phyloP scores from a whole-genome alignment of 495 filamentous ascomycete genomes.

The Annulohypoxylon bovei region DNA sequence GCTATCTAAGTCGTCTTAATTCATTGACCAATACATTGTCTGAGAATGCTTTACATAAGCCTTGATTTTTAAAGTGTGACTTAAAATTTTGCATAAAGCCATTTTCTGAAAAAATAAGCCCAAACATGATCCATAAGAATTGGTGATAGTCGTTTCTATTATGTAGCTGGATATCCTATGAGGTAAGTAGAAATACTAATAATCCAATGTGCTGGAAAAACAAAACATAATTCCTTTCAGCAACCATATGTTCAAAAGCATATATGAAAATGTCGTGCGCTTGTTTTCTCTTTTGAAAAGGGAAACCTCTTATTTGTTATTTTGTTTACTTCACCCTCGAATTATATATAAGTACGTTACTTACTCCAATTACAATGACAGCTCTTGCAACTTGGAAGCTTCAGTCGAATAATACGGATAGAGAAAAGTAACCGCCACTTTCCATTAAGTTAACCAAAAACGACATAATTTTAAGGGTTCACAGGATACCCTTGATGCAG shows the following conservation, averaged over 20 bases:
- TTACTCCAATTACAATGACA: not conserved
- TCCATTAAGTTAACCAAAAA: not conserved
- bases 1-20: not conserved
- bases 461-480: not conserved
- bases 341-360: not conserved
- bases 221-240: no score
- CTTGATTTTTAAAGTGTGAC: not conserved
- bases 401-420: not conserved
- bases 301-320: no score
- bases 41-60: not conserved
- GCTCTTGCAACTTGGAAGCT: not conserved
- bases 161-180: not conserved
- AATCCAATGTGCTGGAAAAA: no score
- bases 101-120: not conserved
- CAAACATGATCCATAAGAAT: not conserved
- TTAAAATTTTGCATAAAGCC: not conserved
- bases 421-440: not conserved
- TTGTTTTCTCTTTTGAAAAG: no score
- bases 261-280: not conserved
- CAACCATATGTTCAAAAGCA: not conserved
- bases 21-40: not conserved
- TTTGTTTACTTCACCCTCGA: not conserved
- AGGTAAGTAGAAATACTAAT: not conserved
- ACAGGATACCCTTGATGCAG: slow-evolving; percentile 28
- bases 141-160: not conserved